A percentile compares a stretch with the other conserved stretches of the same genome.
Conservation (phyloP, 2,329 filamentous ascomycete genomes). For the Scedosporium dehoogii region DNA sequence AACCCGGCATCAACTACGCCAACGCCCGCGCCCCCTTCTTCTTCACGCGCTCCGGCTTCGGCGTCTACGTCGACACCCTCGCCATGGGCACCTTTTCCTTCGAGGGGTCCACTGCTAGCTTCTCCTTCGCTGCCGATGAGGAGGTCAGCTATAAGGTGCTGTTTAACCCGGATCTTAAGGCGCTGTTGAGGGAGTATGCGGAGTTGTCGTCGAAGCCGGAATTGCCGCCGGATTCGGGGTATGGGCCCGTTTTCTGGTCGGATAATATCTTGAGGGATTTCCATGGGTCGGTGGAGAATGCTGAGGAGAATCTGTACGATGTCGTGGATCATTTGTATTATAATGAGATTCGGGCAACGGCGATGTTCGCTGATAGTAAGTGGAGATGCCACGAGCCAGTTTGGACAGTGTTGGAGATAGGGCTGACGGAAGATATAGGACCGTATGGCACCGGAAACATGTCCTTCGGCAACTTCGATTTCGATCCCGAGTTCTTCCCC, state of each 20-base stretch:
- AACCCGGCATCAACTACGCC: neutral
- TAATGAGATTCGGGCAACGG: neutral
- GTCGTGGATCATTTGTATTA: neutral
- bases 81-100: neutral
- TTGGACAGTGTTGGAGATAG: neutral
- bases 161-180: neutral
- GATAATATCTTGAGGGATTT: neutral
- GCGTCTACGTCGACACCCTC: slow-evolving; percentile 1
- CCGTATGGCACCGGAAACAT: neutral
- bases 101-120: neutral
- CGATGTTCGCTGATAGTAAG: neutral
- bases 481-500: slow-evolving; percentile 1
- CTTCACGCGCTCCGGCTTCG: slow-evolving; percentile 1
- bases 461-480: neutral
- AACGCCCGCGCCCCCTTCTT: neutral
- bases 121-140: neutral
- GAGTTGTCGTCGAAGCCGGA: neutral
- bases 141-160: slow-evolving; percentile 1
- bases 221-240: neutral
- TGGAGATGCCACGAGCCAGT: neutral
- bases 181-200: neutral
- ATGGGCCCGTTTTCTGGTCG: neutral
- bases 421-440: neutral
- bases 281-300: neutral
- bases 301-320: neutral